Percentiles rank a stretch among this genome's conserved stretches.
These are phyloP conservation scores for Acer yangbiense DNA, from an alignment of 345 rosid species.

Conservation along the genomic window DNA sequence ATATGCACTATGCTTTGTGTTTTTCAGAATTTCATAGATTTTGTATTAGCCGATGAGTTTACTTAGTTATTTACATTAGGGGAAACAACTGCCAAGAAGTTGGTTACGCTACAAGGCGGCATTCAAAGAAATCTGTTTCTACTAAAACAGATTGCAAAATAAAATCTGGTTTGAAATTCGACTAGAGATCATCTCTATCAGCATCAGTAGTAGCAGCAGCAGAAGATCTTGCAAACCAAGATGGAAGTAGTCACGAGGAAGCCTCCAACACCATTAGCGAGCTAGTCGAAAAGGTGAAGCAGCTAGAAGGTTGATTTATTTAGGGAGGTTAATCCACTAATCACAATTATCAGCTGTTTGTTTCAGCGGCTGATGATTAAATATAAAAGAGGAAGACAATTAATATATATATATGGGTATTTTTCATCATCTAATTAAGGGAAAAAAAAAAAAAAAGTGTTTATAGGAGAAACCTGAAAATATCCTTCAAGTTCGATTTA, in stretches of 20 bases:
- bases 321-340: too few species aligned
- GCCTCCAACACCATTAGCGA: conserved; percentile 33
- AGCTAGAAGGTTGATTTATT: conserved; percentile 14
- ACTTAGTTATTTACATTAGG: conserved; percentile 32
- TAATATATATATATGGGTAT: too few species aligned
- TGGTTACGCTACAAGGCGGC: conserved; percentile 59
- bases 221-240: conserved; percentile 13
- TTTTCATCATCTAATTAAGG: too few species aligned
- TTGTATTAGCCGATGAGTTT: neutral
- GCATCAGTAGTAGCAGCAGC: neutral
- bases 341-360: too few species aligned
- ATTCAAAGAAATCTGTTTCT: conserved; percentile 7
- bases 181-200: conserved; percentile 7
- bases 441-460: too few species aligned
- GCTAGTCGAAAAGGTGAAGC: conserved; percentile 31
- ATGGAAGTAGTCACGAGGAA: conserved; percentile 13
- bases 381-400: too few species aligned
- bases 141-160: conserved; percentile 8
- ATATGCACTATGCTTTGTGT: neutral
- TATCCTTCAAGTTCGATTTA: too few species aligned
- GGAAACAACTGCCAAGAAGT: conserved; percentile 51
- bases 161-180: neutral
- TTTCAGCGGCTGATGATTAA: too few species aligned
- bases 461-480: too few species aligned
- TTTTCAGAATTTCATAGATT: neutral